phyloP scores from a whole-genome alignment of 352 stramenopile species.

The Pythium scleroteichum region DNA sequence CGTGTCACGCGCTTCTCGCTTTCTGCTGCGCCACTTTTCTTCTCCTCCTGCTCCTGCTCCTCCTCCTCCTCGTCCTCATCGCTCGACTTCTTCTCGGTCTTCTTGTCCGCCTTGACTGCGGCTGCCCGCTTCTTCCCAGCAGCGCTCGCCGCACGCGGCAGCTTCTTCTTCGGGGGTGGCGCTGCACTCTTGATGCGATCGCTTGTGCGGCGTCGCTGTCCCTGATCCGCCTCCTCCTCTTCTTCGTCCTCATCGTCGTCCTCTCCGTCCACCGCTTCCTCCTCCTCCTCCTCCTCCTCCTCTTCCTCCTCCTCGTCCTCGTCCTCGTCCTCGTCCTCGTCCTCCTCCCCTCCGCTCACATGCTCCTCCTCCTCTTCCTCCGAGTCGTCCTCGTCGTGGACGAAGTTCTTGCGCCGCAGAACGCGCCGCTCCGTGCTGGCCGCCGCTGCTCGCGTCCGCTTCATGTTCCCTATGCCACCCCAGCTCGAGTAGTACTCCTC shows the following conservation, averaged over 20 bases:
- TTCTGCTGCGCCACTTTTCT: slow-evolving; percentile 5
- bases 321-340: slow-evolving; percentile 34
- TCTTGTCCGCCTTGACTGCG: slow-evolving; percentile 10
- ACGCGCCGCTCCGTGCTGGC: slow-evolving; percentile 47
- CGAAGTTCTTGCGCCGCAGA: slow-evolving; percentile 74
- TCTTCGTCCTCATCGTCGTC: slow-evolving; percentile 50
- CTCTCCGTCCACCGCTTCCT: slow-evolving; percentile 39
- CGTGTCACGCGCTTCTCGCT: slow-evolving; percentile 21
- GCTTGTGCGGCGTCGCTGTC: slow-evolving; percentile 26
- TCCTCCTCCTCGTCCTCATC: slow-evolving; percentile 19
- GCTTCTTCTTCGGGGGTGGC: slow-evolving; percentile 24
- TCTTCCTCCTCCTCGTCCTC: slow-evolving; percentile 37
- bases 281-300: slow-evolving; percentile 35
- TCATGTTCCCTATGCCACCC: slow-evolving; percentile 19
- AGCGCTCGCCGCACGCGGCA: slow-evolving; percentile 8
- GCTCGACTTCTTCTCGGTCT: slow-evolving; percentile 14
- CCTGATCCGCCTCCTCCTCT: slow-evolving; percentile 36
- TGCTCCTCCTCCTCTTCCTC: slow-evolving; percentile 37
- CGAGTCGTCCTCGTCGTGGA: slow-evolving; percentile 64
- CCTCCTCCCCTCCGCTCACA: slow-evolving; percentile 19
- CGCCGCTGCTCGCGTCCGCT: slow-evolving; percentile 52
- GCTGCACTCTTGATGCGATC: slow-evolving; percentile 25
- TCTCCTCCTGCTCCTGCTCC: slow-evolving; percentile 11
- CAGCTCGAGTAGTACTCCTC: background rate
- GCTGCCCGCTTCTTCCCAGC: slow-evolving; percentile 6